Conservation (phyloP, 2,329 filamentous ascomycete species). For the Trichophyton benhamiae region DNA sequence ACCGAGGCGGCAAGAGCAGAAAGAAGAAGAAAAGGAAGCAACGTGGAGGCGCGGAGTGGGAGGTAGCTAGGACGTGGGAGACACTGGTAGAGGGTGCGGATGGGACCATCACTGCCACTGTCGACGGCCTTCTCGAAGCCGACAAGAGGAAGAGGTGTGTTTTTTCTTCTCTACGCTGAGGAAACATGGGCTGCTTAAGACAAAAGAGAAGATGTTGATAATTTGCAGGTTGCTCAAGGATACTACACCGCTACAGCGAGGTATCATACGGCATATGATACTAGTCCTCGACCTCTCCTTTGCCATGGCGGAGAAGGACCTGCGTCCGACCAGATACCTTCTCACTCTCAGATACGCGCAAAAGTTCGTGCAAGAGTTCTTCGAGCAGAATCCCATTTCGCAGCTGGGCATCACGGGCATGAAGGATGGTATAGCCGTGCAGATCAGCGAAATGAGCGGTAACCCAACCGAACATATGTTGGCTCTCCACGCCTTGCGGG, state of each 20-base stretch:
- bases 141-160: conserved; percentile 60
- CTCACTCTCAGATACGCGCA: conserved; percentile 70
- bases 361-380: conserved; percentile 86
- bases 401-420: conserved; percentile 88
- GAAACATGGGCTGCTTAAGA: neutral
- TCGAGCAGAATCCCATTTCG: conserved; percentile 96
- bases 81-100: conserved; percentile 66
- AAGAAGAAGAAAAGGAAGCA: neutral
- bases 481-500: conserved; percentile 54
- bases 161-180: conserved; percentile 1
- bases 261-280: conserved; percentile 93
- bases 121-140: conserved; percentile 65
- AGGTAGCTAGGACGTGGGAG: conserved; percentile 47
- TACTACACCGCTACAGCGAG: conserved; percentile 86
- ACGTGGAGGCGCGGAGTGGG: conserved; percentile 31
- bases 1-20: conserved; percentile 18
- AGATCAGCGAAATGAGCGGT: conserved; percentile 79
- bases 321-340: conserved; percentile 75
- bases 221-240: conserved; percentile 55
- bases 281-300: conserved; percentile 84
- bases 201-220: neutral
- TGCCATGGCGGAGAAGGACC: conserved; percentile 90
- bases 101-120: conserved; percentile 57
- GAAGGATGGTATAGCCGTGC: conserved; percentile 76
- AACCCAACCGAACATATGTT: conserved; percentile 82